Conservation (phyloP, 1,139 yeast genomes). For the Zygoascus hellenicus region DNA sequence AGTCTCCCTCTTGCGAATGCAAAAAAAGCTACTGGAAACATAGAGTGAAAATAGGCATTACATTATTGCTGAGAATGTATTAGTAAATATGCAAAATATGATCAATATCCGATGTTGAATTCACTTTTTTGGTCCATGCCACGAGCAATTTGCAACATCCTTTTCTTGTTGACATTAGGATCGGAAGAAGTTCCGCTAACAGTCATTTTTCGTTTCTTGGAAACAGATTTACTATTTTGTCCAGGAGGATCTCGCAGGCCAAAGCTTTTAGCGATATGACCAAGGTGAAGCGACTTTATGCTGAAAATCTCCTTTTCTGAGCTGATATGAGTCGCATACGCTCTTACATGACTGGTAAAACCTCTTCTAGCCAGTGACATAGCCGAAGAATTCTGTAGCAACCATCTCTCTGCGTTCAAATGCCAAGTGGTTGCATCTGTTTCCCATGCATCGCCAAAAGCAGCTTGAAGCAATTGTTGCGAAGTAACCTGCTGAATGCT, state of each 20-base stretch:
- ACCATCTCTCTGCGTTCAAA: constrained; percentile 80
- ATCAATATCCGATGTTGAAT: constrained; percentile 51
- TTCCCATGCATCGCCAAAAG: constrained; percentile 78
- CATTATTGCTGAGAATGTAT: too few relatives aligned
- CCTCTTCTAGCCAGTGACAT: constrained; percentile 72
- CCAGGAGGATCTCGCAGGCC: constrained; percentile 94
- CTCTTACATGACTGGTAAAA: constrained; percentile 83
- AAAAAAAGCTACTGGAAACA: too few relatives aligned
- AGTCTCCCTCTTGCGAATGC: too few relatives aligned
- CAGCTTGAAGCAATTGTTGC: constrained; percentile 46
- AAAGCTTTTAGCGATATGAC: constrained; percentile 92
- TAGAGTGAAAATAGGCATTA: too few relatives aligned
- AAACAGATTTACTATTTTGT: constrained; percentile 19
- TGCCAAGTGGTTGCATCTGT: constrained; percentile 97
- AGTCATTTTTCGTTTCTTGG: constrained; percentile 8
- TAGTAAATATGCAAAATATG: too few relatives aligned
- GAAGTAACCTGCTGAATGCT: constrained; percentile 51
- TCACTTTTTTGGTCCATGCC: constrained; percentile 66
- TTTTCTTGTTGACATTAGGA: constrained; percentile 39
- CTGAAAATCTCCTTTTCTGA: constrained; percentile 75
- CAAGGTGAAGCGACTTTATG: constrained; percentile 76
- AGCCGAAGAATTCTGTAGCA: constrained; percentile 56
- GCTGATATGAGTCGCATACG: constrained; percentile 92
- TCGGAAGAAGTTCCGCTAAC: constrained; percentile 8
- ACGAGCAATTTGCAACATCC: constrained; percentile 74